Conservation (phyloP, 1,284 basidiomycete genomes). For the Albatrellus sp. region DNA sequence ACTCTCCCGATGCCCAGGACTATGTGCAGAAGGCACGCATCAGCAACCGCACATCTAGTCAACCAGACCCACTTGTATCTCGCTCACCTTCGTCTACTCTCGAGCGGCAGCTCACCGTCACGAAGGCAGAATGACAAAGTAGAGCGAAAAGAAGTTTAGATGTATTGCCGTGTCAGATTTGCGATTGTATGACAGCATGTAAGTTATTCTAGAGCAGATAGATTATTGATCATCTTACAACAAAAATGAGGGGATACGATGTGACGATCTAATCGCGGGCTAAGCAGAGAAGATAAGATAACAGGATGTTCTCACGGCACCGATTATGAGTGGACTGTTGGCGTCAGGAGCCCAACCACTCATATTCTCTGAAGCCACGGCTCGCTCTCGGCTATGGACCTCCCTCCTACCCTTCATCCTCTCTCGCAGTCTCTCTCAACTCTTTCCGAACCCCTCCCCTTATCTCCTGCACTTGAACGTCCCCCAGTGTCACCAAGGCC, state of each 20-base stretch:
- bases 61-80: no score
- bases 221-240: no score
- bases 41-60: not conserved
- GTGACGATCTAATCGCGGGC: not conserved
- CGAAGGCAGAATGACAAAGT: no score
- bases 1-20: conserved; percentile 21
- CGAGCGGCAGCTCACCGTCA: no score
- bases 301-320: not conserved
- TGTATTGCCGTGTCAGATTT: no score
- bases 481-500: no score
- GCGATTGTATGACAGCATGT: no score
- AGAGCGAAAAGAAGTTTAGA: no score
- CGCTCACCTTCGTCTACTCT: not conserved
- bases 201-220: no score
- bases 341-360: not conserved
- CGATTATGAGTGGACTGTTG: not conserved
- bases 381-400: not conserved
- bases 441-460: not conserved
- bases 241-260: no score
- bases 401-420: not conserved
- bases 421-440: not conserved
- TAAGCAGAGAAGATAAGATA: conserved; percentile 15
- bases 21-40: conserved; percentile 15
- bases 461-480: not conserved
- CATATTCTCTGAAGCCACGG: not conserved